Base-by-base conservation (phyloP, 2,329 filamentous ascomycete species). In the Epichloe gansuensis region DNA sequence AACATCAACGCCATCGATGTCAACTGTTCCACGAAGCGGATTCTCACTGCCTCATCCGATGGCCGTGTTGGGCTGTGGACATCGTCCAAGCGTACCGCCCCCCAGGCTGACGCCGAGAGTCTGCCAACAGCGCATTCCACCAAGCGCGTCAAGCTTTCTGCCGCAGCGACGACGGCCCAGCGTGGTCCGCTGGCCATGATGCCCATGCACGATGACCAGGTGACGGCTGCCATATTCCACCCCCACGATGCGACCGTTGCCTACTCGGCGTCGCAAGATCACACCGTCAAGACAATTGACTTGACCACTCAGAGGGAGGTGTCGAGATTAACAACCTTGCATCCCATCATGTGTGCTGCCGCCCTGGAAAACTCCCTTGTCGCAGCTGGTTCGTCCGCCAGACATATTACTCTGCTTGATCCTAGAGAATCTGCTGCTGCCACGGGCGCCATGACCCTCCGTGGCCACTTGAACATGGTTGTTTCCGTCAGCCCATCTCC, bases 401-500 rank as follows among this genome's bases (percentile, higher is more conserved):
- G 89, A 52, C 88, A 95, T 70, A 87, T 98, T 64, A 91, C 89
- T 0, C 77, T 98, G n/a, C 80, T 97, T 58, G 93, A 98, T 66
- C 91, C 91, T 3, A 82, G 93, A 50, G 84, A 81, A 34, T 85
- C 83, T 3, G 85, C 89, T 3, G 78, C 82, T 1, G 78, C 82
- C 1, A 86, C 91, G 25, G 81, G 85, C 11, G 87, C 89, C 41
- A 87, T 96, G 82, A 95, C 89, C n/a, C 79, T 96, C 21, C 80
- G 89, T 36, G 91, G 91, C 1, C 91, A 97, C 71, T 81, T 81
- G 54, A 95, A 95, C 71, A 79, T 79, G 71, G 74, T 84, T 17
- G 71, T 74, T 2, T 71, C 71, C 7, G 61, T 82, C 35, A 63
- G 66, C 2, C 64, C 72, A 9, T 73, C 71, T 40, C 81, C 78